Evolutionary conservation across 228 moss, liverwort and hornwort species (phyloP).

Genomic region (Sphagnum fallax): DNA sequence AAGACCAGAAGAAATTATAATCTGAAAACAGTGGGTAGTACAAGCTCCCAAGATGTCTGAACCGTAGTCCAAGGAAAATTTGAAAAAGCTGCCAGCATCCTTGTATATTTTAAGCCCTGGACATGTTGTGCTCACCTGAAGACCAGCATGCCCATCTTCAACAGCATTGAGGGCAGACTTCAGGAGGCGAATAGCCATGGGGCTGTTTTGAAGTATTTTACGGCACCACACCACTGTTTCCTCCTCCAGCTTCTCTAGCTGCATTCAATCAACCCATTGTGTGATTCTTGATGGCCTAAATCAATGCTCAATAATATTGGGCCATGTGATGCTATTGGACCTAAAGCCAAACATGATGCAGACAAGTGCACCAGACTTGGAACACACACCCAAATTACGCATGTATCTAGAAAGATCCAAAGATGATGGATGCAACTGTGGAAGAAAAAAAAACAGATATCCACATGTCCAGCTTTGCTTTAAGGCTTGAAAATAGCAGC

Average conservation of each 20-base stretch:
- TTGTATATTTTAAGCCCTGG: no score
- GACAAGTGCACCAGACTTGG: not conserved
- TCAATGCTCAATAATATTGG: not conserved
- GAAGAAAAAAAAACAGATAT: no score
- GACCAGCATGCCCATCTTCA: conserved; percentile 86
- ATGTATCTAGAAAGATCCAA: no score
- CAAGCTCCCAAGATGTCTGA: not conserved
- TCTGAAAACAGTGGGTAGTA: not conserved
- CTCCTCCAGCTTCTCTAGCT: conserved; percentile 85
- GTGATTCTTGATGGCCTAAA: not conserved
- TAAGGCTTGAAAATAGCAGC: not conserved
- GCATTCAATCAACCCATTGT: conserved; percentile 3
- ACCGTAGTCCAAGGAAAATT: no score
- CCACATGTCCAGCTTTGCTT: no score
- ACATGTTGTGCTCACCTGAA: conserved; percentile 35
- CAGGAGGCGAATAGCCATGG: conserved; percentile 79
- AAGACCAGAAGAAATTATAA: not conserved
- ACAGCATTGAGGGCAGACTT: conserved; percentile 89
- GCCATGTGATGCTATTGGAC: not conserved
- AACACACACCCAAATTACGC: not conserved
- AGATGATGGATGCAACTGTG: no score
- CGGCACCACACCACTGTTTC: conserved; percentile 96
- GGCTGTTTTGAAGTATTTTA: conserved; percentile 91
- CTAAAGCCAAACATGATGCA: not conserved
- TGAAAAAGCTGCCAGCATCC: no score